Conservation (phyloP, 176 grass and related monocot species). For the Pharus latifolius region DNA sequence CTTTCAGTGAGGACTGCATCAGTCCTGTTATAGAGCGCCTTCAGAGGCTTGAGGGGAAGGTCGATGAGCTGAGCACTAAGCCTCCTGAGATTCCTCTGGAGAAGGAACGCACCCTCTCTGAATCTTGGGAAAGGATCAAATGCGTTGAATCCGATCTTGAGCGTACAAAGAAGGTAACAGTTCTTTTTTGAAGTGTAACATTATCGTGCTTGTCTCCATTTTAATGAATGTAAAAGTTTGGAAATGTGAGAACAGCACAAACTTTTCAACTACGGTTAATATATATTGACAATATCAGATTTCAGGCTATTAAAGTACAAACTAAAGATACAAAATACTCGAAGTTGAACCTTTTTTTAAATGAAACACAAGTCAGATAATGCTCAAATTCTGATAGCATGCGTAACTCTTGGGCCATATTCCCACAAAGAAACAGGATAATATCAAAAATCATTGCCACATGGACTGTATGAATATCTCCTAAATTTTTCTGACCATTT, state of each 20-base stretch:
- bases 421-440: not conserved
- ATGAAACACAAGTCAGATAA: not conserved
- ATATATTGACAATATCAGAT: not conserved
- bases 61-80: slow-evolving; percentile 54
- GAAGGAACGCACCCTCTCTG: slow-evolving; percentile 54
- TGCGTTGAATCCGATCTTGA: slow-evolving; percentile 70
- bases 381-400: not conserved
- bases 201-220: not conserved
- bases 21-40: slow-evolving; percentile 55
- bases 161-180: slow-evolving; percentile 63
- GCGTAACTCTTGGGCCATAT: not conserved
- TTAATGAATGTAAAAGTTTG: not conserved
- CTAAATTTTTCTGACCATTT: not conserved
- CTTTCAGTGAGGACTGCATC: slow-evolving; percentile 30
- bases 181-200: not conserved
- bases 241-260: not conserved
- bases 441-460: not conserved
- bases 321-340: not conserved
- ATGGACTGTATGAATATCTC: not conserved
- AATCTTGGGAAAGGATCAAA: slow-evolving; percentile 87
- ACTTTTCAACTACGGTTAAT: not conserved
- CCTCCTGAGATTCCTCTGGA: slow-evolving; percentile 59
- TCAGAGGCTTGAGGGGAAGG: slow-evolving; percentile 57
- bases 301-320: not conserved
- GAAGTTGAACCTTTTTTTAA: not conserved